A percentile compares a stretch with the other conserved stretches of the same genome.
Evolutionary conservation across 345 rosid species (phyloP).

Genomic region (Salix koriyanagi): DNA sequence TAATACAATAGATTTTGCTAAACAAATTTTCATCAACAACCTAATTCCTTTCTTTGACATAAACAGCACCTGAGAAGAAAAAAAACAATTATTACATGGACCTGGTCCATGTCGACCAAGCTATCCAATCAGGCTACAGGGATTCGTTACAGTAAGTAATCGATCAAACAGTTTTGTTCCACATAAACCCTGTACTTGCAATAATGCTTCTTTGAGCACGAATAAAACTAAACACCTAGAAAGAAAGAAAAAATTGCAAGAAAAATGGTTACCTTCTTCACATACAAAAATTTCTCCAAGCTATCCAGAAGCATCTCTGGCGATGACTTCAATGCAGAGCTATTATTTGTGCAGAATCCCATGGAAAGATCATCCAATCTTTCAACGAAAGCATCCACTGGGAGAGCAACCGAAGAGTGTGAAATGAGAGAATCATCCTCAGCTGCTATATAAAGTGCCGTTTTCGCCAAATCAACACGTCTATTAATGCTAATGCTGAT

Average conservation of each 20-base stretch:
- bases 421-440: conserved; percentile 66
- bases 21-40: not conserved
- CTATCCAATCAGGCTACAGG: not conserved
- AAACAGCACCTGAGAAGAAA: not conserved
- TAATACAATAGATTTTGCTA: not conserved
- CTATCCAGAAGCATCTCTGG: conserved; percentile 46
- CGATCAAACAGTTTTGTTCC: not conserved
- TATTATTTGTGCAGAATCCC: conserved; percentile 48
- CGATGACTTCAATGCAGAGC: conserved; percentile 30
- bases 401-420: conserved; percentile 61
- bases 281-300: conserved; percentile 44
- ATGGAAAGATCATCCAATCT: conserved; percentile 58
- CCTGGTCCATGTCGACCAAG: not conserved
- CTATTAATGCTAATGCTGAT: conserved; percentile 56
- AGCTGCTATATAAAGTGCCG: conserved; percentile 57
- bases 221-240: not conserved
- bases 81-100: not conserved
- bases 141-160: not conserved
- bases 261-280: conserved; percentile 39
- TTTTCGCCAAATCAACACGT: conserved; percentile 49
- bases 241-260: not conserved
- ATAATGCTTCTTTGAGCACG: too few species aligned
- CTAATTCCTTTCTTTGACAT: not conserved
- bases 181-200: not conserved
- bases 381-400: conserved; percentile 50